Conservation (phyloP, 768 basidiomycete species). For the Mycena metata region DNA sequence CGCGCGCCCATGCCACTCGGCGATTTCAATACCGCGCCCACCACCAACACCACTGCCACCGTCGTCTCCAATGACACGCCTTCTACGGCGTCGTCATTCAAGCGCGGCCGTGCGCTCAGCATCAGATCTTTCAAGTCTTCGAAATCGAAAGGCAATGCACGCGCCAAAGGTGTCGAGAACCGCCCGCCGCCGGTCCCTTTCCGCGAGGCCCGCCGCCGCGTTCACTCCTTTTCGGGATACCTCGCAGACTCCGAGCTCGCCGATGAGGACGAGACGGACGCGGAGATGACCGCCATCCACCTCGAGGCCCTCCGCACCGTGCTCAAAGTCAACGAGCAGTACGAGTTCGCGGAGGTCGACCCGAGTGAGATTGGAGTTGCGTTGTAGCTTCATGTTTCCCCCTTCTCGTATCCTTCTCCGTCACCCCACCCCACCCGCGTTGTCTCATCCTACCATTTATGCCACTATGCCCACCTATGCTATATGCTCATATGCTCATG, state of each 20-base stretch:
- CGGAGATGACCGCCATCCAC: conserved; percentile 9
- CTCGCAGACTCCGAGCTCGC: not conserved
- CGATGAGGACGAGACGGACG: conserved; percentile 19
- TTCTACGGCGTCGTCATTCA: not conserved
- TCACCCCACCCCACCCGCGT: too few relatives aligned
- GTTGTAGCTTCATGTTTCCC: too few relatives aligned
- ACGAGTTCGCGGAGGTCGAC: not conserved
- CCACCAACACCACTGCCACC: not conserved
- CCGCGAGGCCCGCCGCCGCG: not conserved
- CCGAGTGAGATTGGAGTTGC: too few relatives aligned
- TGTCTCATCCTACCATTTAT: too few relatives aligned
- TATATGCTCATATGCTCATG: too few relatives aligned
- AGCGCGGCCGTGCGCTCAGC: conserved; percentile 17
- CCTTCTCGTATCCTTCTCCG: too few relatives aligned
- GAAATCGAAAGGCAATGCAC: conserved; percentile 4
- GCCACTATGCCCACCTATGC: too few relatives aligned
- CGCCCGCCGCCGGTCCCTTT: not conserved
- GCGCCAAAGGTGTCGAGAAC: not conserved
- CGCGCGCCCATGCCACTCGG: not conserved
- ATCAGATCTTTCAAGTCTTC: conserved; percentile 20
- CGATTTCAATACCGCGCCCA: not conserved
- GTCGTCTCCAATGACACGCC: not conserved
- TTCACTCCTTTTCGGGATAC: conserved; percentile 24
- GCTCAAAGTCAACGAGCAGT: conserved; percentile 1
- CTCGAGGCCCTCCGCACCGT: not conserved